phyloP scores from a whole-genome alignment of 495 filamentous ascomycete genomes.

The Parathielavia appendiculata region DNA sequence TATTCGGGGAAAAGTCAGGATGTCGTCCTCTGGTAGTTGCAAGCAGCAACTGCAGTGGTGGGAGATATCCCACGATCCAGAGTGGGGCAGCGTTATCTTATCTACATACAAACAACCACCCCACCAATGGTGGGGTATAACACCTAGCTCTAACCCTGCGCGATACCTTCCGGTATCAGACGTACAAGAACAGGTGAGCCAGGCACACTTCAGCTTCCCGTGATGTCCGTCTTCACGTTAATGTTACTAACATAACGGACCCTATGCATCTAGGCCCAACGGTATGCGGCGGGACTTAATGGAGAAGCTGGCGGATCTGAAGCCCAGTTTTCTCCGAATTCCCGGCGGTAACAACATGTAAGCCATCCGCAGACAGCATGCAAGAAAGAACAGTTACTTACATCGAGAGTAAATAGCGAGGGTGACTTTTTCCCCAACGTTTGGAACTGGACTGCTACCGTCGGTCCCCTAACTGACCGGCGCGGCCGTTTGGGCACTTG shows the following conservation, averaged over 20 bases:
- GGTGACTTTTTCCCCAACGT: slow-evolving; percentile 46
- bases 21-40: too few relatives aligned
- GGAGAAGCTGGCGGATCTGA: slow-evolving; percentile 48
- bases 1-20: too few relatives aligned
- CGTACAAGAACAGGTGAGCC: slow-evolving; percentile 42
- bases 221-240: neutral
- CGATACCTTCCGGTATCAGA: too few relatives aligned
- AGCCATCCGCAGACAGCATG: neutral
- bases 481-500: slow-evolving; percentile 58
- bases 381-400: too few relatives aligned
- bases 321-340: slow-evolving; percentile 56
- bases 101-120: too few relatives aligned
- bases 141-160: too few relatives aligned
- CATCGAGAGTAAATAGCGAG: slow-evolving; percentile 36
- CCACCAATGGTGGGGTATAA: too few relatives aligned
- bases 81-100: too few relatives aligned
- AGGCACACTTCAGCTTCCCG: neutral
- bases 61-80: too few relatives aligned
- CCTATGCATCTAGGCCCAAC: slow-evolving; percentile 42
- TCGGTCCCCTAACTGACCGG: slow-evolving; percentile 58
- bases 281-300: slow-evolving; percentile 58
- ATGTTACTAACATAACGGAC: too few relatives aligned
- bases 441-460: slow-evolving; percentile 67
- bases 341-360: slow-evolving; percentile 62
- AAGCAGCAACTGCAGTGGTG: too few relatives aligned